Evolutionary conservation across 208 protist genomes (phyloP).

Genomic region (Tritrichomonas foetus): DNA sequence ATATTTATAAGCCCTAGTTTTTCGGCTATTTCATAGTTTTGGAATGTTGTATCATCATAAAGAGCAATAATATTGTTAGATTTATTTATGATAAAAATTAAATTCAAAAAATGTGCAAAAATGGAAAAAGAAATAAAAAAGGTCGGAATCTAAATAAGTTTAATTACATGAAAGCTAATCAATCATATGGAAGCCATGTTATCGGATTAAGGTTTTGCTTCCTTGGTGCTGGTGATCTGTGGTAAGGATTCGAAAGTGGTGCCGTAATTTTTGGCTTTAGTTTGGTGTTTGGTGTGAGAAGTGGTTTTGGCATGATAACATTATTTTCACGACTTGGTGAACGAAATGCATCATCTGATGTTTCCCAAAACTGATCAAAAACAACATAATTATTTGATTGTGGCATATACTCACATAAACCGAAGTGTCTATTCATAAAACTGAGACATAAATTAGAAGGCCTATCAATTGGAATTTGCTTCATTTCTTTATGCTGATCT

Average conservation of each 20-base stretch:
- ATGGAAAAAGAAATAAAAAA: too few species aligned
- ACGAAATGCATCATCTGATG: background rate
- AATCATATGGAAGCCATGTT: constrained; percentile 2
- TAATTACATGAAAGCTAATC: background rate
- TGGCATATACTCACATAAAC: background rate
- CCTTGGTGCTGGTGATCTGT: background rate
- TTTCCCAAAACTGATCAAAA: constrained; percentile 38
- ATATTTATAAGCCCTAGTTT: too few species aligned
- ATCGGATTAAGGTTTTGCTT: background rate
- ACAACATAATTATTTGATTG: constrained; percentile 40
- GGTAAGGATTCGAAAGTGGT: background rate
- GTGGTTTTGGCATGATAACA: background rate
- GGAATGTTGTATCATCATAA: too few species aligned
- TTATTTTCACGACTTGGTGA: too few species aligned
- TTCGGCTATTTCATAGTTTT: too few species aligned
- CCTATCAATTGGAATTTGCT: background rate
- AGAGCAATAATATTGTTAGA: too few species aligned
- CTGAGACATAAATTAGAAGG: background rate
- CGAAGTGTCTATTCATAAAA: constrained; percentile 36
- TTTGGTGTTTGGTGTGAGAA: background rate
- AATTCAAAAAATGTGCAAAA: too few species aligned
- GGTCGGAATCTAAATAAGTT: too few species aligned
- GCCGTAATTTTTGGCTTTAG: background rate
- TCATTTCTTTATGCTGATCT: background rate
- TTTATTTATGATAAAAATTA: too few species aligned